A percentile compares a stretch with the other conserved stretches of the same genome.
These are phyloP conservation scores for Triadica sebifera DNA, from an alignment of 345 rosid species.

Conservation along the genomic window DNA sequence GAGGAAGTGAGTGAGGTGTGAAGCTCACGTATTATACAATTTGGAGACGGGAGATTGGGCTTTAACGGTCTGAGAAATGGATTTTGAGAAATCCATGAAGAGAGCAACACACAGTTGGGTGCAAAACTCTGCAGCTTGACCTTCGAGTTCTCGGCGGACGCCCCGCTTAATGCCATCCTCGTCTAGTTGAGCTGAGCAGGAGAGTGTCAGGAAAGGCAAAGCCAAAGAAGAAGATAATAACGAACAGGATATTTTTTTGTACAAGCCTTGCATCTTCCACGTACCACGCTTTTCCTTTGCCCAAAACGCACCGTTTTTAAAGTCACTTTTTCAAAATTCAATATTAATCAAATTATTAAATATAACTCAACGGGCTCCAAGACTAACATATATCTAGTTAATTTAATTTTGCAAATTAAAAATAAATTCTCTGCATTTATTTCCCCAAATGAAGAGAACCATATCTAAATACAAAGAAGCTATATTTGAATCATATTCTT, in stretches of 20 bases:
- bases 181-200: neutral
- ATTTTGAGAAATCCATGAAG: conserved; percentile 45
- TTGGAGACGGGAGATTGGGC: conserved; percentile 31
- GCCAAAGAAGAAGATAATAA: neutral
- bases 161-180: conserved; percentile 34
- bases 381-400: too few species aligned
- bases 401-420: too few species aligned
- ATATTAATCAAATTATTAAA: too few species aligned
- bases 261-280: conserved; percentile 11
- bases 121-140: neutral
- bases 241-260: neutral
- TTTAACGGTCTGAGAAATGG: conserved; percentile 35
- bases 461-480: too few species aligned
- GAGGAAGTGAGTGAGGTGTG: conserved; percentile 45
- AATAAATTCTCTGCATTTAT: too few species aligned
- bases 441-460: too few species aligned
- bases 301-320: conserved; percentile 8
- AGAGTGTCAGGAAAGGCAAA: too few species aligned
- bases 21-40: conserved; percentile 34
- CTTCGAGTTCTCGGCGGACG: conserved; percentile 26
- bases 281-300: conserved; percentile 15
- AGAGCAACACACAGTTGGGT: conserved; percentile 35
- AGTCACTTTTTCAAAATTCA: too few species aligned
- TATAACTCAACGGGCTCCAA: too few species aligned
- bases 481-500: too few species aligned